These are phyloP conservation scores for Calonectria honghensis DNA, from an alignment of 2,329 filamentous ascomycete species.

Conservation along the genomic window DNA sequence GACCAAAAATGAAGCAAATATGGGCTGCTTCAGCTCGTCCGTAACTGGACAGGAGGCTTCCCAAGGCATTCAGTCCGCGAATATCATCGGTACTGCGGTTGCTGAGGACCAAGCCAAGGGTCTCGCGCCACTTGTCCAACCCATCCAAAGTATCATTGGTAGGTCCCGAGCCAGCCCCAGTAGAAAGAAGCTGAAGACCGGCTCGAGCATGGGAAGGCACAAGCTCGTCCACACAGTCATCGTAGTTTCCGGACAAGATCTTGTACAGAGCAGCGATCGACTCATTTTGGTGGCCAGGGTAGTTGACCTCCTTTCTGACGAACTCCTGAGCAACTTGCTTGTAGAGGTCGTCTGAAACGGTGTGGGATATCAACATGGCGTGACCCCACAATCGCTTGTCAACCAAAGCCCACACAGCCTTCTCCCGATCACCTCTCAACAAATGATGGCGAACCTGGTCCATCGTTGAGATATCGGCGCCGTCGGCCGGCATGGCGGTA, in stretches of 20 bases:
- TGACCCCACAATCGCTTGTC: constrained; percentile 98
- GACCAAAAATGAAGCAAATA: constrained; percentile 93
- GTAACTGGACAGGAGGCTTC: constrained; percentile 88
- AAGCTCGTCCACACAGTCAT: constrained; percentile 96
- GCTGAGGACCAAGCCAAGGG: constrained; percentile 87
- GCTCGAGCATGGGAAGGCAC: constrained; percentile 94
- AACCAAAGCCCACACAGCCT: constrained; percentile 93
- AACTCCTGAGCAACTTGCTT: constrained; percentile 97
- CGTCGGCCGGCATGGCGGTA: constrained; percentile 74
- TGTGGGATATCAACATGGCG: constrained; percentile 90
- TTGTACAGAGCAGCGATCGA: constrained; percentile 94
- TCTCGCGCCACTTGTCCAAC: constrained; percentile 95
- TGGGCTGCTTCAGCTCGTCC: constrained; percentile 93
- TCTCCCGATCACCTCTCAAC: constrained; percentile 88
- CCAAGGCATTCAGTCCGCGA: constrained; percentile 85
- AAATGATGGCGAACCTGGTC: constrained; percentile 84
- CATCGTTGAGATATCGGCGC: constrained; percentile 80
- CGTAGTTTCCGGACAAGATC: constrained; percentile 93
- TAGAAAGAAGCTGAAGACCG: constrained; percentile 92
- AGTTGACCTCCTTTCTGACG: constrained; percentile 94
- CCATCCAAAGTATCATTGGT: constrained; percentile 87
- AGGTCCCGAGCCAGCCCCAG: constrained; percentile 75
- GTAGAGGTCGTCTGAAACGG: constrained; percentile 87
- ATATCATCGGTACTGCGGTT: constrained; percentile 90
- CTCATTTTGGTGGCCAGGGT: constrained; percentile 85